These are phyloP conservation scores for Inga oerstediana DNA, from an alignment of 306 rosid species.

Conservation along the genomic window DNA sequence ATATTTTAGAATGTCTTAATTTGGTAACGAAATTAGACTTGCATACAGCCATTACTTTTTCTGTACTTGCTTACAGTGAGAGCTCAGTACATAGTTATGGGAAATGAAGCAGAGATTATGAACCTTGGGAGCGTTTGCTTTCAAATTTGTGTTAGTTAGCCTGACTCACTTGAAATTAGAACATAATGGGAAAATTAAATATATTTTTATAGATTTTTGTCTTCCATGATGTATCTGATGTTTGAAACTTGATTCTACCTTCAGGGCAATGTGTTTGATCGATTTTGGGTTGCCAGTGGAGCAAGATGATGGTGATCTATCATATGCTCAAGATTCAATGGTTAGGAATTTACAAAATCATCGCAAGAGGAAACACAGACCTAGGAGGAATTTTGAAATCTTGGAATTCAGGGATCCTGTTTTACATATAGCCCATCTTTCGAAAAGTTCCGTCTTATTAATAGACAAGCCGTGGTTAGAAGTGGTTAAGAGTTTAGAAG, in stretches of 20 bases:
- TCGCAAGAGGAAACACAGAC: slow-evolving; percentile 58
- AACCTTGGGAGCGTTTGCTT: not conserved
- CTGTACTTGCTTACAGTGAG: not conserved
- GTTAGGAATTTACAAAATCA: slow-evolving; percentile 47
- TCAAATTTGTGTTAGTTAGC: not conserved
- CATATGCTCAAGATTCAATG: slow-evolving; percentile 52
- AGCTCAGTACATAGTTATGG: not conserved
- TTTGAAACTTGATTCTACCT: slow-evolving; percentile 30
- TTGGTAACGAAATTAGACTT: not conserved
- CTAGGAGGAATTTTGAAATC: slow-evolving; percentile 72
- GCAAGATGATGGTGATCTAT: slow-evolving; percentile 61
- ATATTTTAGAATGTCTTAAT: not conserved
- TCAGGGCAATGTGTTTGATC: slow-evolving; percentile 94
- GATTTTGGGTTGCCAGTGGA: slow-evolving; percentile 85
- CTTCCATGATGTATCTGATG: slow-evolving; percentile 28
- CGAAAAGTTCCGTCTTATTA: slow-evolving; percentile 65
- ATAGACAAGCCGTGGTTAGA: slow-evolving; percentile 92
- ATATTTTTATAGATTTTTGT: not conserved
- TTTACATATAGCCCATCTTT: slow-evolving; percentile 74
- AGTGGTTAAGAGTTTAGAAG: slow-evolving; percentile 75
- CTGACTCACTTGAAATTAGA: not conserved
- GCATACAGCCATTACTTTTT: not conserved
- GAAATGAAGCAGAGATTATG: not conserved
- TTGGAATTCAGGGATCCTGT: slow-evolving; percentile 62
- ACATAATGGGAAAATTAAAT: not conserved